Base-by-base conservation (phyloP, 2,329 filamentous ascomycete species). In the Leptographium radiaticola region DNA sequence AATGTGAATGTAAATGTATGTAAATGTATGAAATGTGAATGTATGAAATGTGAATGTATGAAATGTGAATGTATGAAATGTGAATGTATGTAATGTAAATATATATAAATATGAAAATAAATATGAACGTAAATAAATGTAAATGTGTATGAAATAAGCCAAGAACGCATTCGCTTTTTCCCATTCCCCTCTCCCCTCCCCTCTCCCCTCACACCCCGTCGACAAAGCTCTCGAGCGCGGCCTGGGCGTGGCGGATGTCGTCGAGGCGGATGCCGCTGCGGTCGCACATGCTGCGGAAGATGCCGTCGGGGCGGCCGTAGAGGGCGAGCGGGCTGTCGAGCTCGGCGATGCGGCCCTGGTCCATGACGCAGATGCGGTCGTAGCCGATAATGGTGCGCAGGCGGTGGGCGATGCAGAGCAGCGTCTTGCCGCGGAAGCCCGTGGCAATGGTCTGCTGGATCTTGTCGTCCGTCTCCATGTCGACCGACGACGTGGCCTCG, bases 341-440 rank as follows among this genome's bases (percentile, higher is more conserved):
- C 75, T 97, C 90, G 0, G 87, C 88, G 63, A 98, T 96, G 16
- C 71, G 70, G 0, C 93, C 93, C 46, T 83, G 77, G 62, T 97
- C 91, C 90, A 98, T 95, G 61, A 98, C 93, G 63, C 89, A 91
- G 65, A 98, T 95, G 48, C 91, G 82, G 68, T 98, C 91, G 68
- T 97, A 97, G 33, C 84, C 83, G 58, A 97, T 85, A 58, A 98
- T 95, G 1, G 93, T 97, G 64, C 88, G 85, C 62, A 97, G 73
- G 6, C 91, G 79, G 69, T 97, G 91, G 7, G 91, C 91, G 66
- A 97, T 96, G 68, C 89, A 95, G 25, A 97, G 73, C 48, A 97
- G 70, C 2, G 91, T 96, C 73, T 86, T 88, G 56, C 89, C 90
- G 53, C 79, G 76, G 74, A 97, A 97, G 0, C 84, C 90, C 1